Base-by-base conservation (phyloP, 1,139 yeast species). In the Geotrichum candidum region DNA sequence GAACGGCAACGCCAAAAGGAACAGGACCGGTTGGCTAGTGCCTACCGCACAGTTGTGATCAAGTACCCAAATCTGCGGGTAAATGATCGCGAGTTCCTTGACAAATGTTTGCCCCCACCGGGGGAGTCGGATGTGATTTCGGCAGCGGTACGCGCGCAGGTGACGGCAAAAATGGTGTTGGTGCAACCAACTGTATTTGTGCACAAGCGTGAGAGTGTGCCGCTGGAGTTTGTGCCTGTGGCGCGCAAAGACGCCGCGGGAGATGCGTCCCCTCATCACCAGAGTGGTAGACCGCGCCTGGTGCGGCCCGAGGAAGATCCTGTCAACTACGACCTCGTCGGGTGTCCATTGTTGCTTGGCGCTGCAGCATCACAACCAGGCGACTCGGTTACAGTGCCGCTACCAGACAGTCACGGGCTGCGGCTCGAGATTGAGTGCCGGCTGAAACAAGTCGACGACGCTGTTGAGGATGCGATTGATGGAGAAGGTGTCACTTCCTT, bases 181-280 rank as follows among this genome's bases (percentile, higher is more conserved):
- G 51, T 45, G 27, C 59, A 57, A 45, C 59, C 59, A 11, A 51
- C 55, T 11, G 51, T 57, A 4, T 57, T 57, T 33, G 18, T 51
- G 15, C 13, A 38, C 25, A 15, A 51, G 25, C 25, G 22, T 29
- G 9, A 18, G 25, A 18, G 22, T n/a, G 54, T 27, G 50, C 46
- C 13, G n/a, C 27, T 22, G 35, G 52, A 18, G 27, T 33, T 38
- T 35, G 38, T 18, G 18, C 18, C 18, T 1, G 18, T 18, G 18
- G 18, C 18, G 18, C 18, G 18, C 18, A 18, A 18, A 18, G 18
- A 18, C 18, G 18, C 18, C 18, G 18, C 18, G 18, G 18, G 18
- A 18, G 18, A 18, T 18, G 18, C 18, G 18, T 18, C 18, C 18
- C 18, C 18, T 18, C 18, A 18, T 18, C 18, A 18, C 18, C 18